Percentiles rank a stretch among this genome's conserved stretches.
These are phyloP conservation scores for Coprinopsis marcescibilis DNA, from an alignment of 768 basidiomycete genomes.

Conservation along the genomic window DNA sequence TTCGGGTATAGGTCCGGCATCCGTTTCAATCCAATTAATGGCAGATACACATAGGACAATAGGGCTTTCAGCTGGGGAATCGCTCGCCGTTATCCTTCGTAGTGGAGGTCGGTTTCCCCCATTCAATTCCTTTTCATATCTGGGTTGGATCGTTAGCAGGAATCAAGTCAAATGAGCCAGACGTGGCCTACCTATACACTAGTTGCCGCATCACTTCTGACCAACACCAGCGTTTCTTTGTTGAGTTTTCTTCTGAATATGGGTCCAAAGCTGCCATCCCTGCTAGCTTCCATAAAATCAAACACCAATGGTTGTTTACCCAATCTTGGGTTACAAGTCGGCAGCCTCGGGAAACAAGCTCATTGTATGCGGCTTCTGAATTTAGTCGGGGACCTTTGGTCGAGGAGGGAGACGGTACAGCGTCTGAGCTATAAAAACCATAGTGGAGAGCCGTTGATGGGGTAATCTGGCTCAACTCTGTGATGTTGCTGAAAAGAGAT, in stretches of 20 bases:
- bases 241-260: constrained; percentile 38
- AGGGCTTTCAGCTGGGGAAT: constrained; percentile 71
- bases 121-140: constrained; percentile 87
- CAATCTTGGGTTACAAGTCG: constrained; percentile 65
- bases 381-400: constrained; percentile 31
- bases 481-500: constrained; percentile 34
- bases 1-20: constrained; percentile 40
- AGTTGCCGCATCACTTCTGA: constrained; percentile 76
- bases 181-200: constrained; percentile 64
- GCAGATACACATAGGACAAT: constrained; percentile 83
- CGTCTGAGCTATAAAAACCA: constrained; percentile 43
- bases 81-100: constrained; percentile 75
- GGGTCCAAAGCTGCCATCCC: constrained; percentile 78
- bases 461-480: constrained; percentile 49
- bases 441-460: constrained; percentile 54
- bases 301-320: constrained; percentile 89
- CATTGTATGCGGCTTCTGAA: constrained; percentile 47
- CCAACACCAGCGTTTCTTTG: constrained; percentile 72
- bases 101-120: constrained; percentile 74
- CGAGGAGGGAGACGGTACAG: constrained; percentile 17
- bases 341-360: constrained; percentile 56
- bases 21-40: constrained; percentile 47
- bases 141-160: constrained; percentile 22
- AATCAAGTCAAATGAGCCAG: neutral
- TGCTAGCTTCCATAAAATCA: constrained; percentile 94